Evolutionary conservation across 176 grass and related monocot genomes (phyloP).

Genomic region (Avena sativa): DNA sequence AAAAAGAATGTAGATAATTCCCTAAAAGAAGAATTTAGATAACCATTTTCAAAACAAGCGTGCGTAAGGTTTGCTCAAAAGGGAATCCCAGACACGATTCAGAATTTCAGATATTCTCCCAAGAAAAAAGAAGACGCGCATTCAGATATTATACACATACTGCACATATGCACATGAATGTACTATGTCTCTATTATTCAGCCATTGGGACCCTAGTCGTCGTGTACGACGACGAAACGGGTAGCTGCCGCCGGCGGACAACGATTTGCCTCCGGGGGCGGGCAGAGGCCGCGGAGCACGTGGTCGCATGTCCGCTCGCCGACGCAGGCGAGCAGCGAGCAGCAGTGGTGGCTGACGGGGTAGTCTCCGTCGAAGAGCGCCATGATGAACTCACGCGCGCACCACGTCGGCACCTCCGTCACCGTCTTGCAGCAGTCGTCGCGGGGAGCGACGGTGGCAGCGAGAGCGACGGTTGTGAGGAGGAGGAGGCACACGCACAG

Average conservation of each 20-base stretch:
- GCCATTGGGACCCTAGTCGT: no score
- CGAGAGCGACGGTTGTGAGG: background rate
- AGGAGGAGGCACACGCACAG: constrained; percentile 16
- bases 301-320: background rate
- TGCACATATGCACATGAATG: no score
- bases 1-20: no score
- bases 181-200: no score
- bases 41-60: no score
- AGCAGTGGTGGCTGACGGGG: background rate
- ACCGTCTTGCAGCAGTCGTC: background rate
- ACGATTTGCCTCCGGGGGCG: background rate
- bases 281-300: background rate
- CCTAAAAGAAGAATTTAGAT: no score
- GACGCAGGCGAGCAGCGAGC: constrained; percentile 1
- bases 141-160: no score
- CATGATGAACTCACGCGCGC: background rate
- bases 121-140: no score
- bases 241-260: background rate
- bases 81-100: no score
- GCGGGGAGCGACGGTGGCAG: background rate
- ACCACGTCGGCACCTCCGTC: background rate
- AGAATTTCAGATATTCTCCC: no score
- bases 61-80: no score
- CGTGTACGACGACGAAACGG: no score
- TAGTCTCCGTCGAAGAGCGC: background rate